Evolutionary conservation across 108 stramenopile species (phyloP), one percentile per base, ranked within the genome.

Genomic region (Cyclotella baltica): DNA sequence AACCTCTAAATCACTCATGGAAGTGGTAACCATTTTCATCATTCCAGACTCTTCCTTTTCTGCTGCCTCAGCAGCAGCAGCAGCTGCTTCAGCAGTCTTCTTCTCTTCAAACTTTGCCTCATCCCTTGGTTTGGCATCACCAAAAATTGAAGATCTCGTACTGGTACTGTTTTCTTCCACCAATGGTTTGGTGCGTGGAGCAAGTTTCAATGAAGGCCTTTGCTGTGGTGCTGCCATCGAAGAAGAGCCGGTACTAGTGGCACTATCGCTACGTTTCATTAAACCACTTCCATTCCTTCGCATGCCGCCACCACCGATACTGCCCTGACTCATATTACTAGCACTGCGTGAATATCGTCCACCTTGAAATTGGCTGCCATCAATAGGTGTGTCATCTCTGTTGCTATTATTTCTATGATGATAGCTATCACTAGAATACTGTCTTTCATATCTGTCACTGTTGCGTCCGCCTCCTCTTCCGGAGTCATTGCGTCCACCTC

Each of bases 51-150:
- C 66, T 22, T 37, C 70, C 81, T 65, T 56, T 61, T 59, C 57
- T 18, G 1, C 62, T 67, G 1, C 47, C 61, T 52, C 78, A 51
- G 36, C 59, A 16, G 23, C 70, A 4, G 11, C 57, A 16, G 38
- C 43, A 38, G 22, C 31, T 29, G 28, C 33, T 10, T 67, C 65
- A 48, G 66, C 50, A 0, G 30, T 52, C 11, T 48, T 43, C 27
- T 56, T 37, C 27, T 36, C 77, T 73, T 86, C 78, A 52, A 79
- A 85, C 6, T 81, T 76, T 37, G 73, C 70, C 34, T 85, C 88
- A 70, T 92, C 91, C 27, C 87, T 73, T 15, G 92, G 86, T 67
- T 83, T 93, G 63, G 88, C 92, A 23, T 87, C 89, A 46, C 92
- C 92, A 87, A 93, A 93, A 80, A 93, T 90, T 38, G 61, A 76